Evolutionary conservation across 495 filamentous ascomycete genomes (phyloP), one percentile per base, ranked within the genome.

Genomic region (Lindgomyces ingoldianus): DNA sequence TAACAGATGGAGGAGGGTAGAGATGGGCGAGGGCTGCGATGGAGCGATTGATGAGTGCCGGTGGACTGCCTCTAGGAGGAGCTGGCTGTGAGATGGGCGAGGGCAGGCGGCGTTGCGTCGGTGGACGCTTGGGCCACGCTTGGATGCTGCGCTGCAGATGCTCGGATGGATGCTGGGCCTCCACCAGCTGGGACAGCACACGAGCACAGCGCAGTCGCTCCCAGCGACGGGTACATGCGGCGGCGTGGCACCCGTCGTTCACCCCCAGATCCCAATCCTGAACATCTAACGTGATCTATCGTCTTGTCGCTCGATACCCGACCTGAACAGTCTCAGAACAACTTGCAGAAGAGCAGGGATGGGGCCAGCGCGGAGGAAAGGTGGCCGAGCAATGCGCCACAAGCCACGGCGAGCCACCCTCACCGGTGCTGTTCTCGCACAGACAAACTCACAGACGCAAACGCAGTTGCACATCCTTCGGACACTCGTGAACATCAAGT

Each of bases 21-120:
- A 46, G 60, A 19, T 50, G 29, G 51, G 30, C 11, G 27, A 39
- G 11, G 51, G 19, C 30, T 19, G 51, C 25, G 51, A 55, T 55
- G 51, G 29, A 55, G 30, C 51, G 30, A 42, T 16, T 55, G 30
- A 41, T 9, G 51, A 2, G 27, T 39, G 33, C 33, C 14, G 6
- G 33, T 21, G 51, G 21, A n/a, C n/a, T n/a, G n/a, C n/a, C n/a
- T n/a, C n/a, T n/a, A n/a, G n/a, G n/a, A n/a, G n/a, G 51, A 55
- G 51, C 9, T 30, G 51, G 29, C 33, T n/a, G 10, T 21, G 25
- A n/a, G 25, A n/a, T 47, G n/a, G 8, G n/a, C 4, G 44, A 4
- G 44, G 16, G 18, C n/a, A n/a, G 44, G 16, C 44, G 44, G 44
- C 44, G 16, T 47, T 22, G 44, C 8, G 44, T 18, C 16, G 36